Evolutionary conservation across 257 asterid species (phyloP).

Genomic region (Przewalskia tangutica): DNA sequence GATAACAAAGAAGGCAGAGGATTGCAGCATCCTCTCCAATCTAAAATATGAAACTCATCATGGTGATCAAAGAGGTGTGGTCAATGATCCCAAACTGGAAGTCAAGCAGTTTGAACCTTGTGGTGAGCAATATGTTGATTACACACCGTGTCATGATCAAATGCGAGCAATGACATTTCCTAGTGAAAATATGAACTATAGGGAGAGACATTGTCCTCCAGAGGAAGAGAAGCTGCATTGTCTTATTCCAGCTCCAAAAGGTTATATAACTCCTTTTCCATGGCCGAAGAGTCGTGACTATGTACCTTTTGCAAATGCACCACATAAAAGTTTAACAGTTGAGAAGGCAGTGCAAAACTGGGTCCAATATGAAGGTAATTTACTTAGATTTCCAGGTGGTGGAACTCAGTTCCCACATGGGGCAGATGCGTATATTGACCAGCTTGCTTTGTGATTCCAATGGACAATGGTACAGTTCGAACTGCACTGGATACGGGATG

Average conservation of each 20-base stretch:
- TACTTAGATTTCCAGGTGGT: slow-evolving; percentile 16
- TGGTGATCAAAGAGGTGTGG: neutral
- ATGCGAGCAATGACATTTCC: slow-evolving; percentile 14
- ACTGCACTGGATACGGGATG: slow-evolving; percentile 21
- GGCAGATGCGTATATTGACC: slow-evolving; percentile 16
- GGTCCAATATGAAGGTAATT: slow-evolving; percentile 11
- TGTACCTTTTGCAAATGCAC: slow-evolving; percentile 16
- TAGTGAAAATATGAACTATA: slow-evolving; percentile 13
- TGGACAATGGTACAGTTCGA: slow-evolving; percentile 18
- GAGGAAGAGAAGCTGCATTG: slow-evolving; percentile 17
- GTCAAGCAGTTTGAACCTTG: slow-evolving; percentile 6
- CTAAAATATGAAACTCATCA: slow-evolving; percentile 15
- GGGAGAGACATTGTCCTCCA: slow-evolving; percentile 20
- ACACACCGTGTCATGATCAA: slow-evolving; percentile 19
- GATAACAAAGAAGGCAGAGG: slow-evolving; percentile 6
- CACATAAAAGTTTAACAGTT: slow-evolving; percentile 13
- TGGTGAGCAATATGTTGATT: slow-evolving; percentile 11
- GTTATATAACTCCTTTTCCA: slow-evolving; percentile 13
- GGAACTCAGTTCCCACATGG: slow-evolving; percentile 20
- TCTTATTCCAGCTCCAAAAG: slow-evolving; percentile 21
- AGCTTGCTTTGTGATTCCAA: slow-evolving; percentile 22
- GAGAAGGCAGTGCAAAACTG: slow-evolving; percentile 22
- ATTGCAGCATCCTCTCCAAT: slow-evolving; percentile 13
- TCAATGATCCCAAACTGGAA: slow-evolving; percentile 5
- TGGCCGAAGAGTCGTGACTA: slow-evolving; percentile 21